phyloP scores from a whole-genome alignment of 441 rosid species.

The Populus hybrid region DNA sequence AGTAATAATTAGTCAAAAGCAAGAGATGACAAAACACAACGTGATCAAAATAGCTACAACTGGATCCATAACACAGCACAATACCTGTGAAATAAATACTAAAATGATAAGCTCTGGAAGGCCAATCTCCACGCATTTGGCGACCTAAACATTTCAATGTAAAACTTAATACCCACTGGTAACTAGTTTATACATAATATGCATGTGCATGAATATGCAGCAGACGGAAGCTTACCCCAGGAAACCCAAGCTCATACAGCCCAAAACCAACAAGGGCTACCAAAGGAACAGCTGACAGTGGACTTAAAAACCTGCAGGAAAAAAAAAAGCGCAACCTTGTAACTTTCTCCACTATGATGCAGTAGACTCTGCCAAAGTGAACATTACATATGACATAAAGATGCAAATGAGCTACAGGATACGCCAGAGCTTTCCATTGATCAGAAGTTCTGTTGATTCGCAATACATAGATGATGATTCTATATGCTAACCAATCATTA shows the following conservation, averaged over 20 bases:
- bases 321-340: background rate
- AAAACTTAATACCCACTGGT: slow-evolving; percentile 19
- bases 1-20: background rate
- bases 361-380: background rate
- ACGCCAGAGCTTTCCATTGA: background rate
- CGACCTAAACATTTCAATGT: slow-evolving; percentile 49
- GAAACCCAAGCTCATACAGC: slow-evolving; percentile 86
- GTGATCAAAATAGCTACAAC: slow-evolving; percentile 1
- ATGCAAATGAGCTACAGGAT: slow-evolving; percentile 5
- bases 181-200: slow-evolving; percentile 10
- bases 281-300: slow-evolving; percentile 86
- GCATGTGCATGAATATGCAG: slow-evolving; percentile 3
- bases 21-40: slow-evolving; percentile 4
- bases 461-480: background rate
- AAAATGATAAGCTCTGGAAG: slow-evolving; percentile 78
- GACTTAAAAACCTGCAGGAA: slow-evolving; percentile 73
- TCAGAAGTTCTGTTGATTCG: slow-evolving; percentile 8
- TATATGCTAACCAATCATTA: background rate
- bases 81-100: slow-evolving; percentile 84
- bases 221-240: slow-evolving; percentile 61
- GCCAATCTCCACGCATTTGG: slow-evolving; percentile 95
- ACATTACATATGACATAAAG: background rate
- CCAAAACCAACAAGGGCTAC: slow-evolving; percentile 87
- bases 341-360: background rate
- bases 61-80: background rate